These are phyloP conservation scores for Pyrus pyrifolia DNA, from an alignment of 306 rosid species.

Conservation along the genomic window DNA sequence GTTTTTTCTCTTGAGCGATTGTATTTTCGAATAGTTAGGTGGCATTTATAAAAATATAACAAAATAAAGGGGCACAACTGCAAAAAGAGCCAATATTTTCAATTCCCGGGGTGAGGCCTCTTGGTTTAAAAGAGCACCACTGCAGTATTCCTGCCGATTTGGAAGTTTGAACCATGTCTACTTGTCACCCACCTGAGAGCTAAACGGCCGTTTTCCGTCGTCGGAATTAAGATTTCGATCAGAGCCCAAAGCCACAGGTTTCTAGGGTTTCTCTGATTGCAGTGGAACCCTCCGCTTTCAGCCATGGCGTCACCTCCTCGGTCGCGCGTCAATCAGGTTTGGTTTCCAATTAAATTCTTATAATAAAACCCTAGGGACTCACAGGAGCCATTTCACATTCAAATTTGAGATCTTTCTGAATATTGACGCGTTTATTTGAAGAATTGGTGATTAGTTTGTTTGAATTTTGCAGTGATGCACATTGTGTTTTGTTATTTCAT, in stretches of 20 bases:
- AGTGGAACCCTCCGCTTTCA: constrained; percentile 13
- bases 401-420: neutral
- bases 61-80: no score
- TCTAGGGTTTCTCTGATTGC: neutral
- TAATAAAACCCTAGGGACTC: constrained; percentile 16
- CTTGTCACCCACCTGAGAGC: neutral
- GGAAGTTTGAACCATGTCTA: neutral
- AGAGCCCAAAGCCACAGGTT: neutral
- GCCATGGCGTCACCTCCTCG: constrained; percentile 74
- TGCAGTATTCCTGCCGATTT: neutral
- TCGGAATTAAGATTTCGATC: neutral
- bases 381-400: neutral
- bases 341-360: neutral
- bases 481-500: neutral
- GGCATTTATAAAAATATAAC: no score
- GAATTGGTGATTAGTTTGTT: neutral
- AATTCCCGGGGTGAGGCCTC: constrained; percentile 1
- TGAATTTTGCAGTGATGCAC: neutral
- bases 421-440: neutral
- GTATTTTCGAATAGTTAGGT: no score
- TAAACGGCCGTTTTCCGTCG: neutral
- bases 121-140: neutral
- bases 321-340: constrained; percentile 73
- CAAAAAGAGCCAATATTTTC: no score
- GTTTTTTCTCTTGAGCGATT: no score